Evolutionary conservation across 2,329 filamentous ascomycete genomes (phyloP).

Genomic region (Ustulina deusta): DNA sequence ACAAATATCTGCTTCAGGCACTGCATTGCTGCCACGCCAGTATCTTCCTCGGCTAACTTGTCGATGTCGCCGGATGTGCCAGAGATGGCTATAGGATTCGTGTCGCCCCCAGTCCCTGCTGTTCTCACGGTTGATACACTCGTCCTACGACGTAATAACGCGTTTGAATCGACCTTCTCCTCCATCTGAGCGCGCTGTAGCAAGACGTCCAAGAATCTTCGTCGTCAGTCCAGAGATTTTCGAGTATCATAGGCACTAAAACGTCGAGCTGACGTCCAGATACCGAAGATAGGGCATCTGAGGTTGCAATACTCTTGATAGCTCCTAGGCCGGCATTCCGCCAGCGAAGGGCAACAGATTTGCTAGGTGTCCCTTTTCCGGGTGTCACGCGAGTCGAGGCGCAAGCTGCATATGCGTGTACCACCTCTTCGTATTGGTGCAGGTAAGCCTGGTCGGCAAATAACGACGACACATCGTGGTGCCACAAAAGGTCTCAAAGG

Average conservation of each 20-base stretch:
- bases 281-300: constrained; percentile 81
- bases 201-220: constrained; percentile 77
- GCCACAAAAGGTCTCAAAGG: constrained; percentile 88
- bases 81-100: constrained; percentile 78
- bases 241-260: constrained; percentile 85
- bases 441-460: constrained; percentile 88
- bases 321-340: constrained; percentile 79
- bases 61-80: constrained; percentile 89
- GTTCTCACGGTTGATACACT: constrained; percentile 85
- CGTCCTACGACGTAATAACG: constrained; percentile 73
- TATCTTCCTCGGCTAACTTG: constrained; percentile 88
- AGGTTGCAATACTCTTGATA: constrained; percentile 82
- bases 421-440: constrained; percentile 83
- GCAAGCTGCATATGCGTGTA: constrained; percentile 82
- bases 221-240: constrained; percentile 84
- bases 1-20: constrained; percentile 89
- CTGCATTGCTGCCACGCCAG: constrained; percentile 83
- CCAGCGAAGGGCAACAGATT: constrained; percentile 83
- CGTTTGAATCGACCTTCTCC: constrained; percentile 76
- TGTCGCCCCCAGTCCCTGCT: constrained; percentile 70
- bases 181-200: constrained; percentile 74
- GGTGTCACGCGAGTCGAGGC: constrained; percentile 72
- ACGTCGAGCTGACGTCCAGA: constrained; percentile 80
- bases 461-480: constrained; percentile 87
- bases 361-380: constrained; percentile 69